Base-by-base conservation (phyloP, 352 stramenopile genomes). In the Phytophthora sansomeana region DNA sequence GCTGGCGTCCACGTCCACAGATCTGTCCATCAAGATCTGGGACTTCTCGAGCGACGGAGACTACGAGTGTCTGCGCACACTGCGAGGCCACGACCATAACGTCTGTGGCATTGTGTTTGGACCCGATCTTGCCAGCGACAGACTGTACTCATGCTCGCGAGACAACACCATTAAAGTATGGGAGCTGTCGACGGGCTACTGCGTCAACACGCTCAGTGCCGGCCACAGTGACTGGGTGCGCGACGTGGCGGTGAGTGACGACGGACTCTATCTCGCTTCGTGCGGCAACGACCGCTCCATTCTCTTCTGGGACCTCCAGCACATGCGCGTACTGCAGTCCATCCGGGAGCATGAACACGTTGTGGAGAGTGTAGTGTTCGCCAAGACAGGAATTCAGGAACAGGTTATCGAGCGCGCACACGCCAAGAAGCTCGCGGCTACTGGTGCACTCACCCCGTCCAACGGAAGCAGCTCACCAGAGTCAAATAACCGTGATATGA, bases 81-180 rank as follows among this genome's bases (percentile, higher is more conserved):
- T 99, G 48, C 83, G 96, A 24, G 97, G 97, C 47, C 97, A 99
- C 72, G 97, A 99, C 75, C 97, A 99, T 78, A 99, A 98, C 51
- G 97, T 99, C 52, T 98, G 93, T 30, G 87, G 85, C 33, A 84
- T 99, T 26, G 77, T 80, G 19, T 99, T 99, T 71, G 85, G 95
- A 0, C 84, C 83, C 0, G 83, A 87, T 14, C 83, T 77, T 3
- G 56, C 72, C 19, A 87, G 81, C 41, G 94, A 97, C 64, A 89
- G 91, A 21, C 73, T 99, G 17, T 90, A 98, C 26, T 98, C 96
- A 48, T 98, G 96, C 65, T 98, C 92, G 51, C 80, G 97, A 24
- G 97, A 99, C 84, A 77, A 96, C 51, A 99, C 96, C 29, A 97
- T 99, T 58, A 99, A 98, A 79, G 75, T 98, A 14, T 99, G 97